phyloP scores from a whole-genome alignment of 805 yeast species.

The Candida insectalens region DNA sequence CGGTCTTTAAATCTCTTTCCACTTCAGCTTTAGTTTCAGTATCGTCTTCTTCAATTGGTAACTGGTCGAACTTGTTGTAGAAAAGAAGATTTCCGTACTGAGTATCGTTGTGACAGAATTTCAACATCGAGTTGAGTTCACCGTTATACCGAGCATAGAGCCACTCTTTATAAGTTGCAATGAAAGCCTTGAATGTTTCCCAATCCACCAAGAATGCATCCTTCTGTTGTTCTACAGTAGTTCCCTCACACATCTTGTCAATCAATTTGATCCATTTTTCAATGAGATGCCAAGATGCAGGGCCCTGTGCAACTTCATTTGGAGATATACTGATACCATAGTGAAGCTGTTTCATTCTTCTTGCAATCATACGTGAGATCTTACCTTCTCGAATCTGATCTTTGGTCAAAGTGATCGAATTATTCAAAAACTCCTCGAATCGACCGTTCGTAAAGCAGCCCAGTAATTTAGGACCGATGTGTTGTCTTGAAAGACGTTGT shows the following conservation, averaged over 20 bases:
- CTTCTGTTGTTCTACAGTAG: slow-evolving; percentile 24
- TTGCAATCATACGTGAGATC: slow-evolving; percentile 75
- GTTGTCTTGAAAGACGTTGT: slow-evolving; percentile 60
- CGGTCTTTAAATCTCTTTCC: slow-evolving; percentile 3
- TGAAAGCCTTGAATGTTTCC: slow-evolving; percentile 36
- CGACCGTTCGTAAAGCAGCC: slow-evolving; percentile 92
- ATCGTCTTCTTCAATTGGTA: slow-evolving; percentile 18
- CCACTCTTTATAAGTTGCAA: slow-evolving; percentile 53
- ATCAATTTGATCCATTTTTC: slow-evolving; percentile 59
- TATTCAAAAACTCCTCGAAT: slow-evolving; percentile 83
- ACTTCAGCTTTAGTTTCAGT: slow-evolving; percentile 10
- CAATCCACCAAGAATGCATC: slow-evolving; percentile 37
- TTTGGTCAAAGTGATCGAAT: slow-evolving; percentile 69
- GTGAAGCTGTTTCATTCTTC: slow-evolving; percentile 95
- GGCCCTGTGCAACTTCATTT: slow-evolving; percentile 48
- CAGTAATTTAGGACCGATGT: slow-evolving; percentile 79
- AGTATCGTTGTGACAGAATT: slow-evolving; percentile 92
- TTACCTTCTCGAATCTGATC: slow-evolving; percentile 67
- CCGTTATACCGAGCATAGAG: slow-evolving; percentile 40
- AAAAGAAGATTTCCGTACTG: slow-evolving; percentile 90
- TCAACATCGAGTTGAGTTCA: slow-evolving; percentile 38
- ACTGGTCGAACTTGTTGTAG: slow-evolving; percentile 22
- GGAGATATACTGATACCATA: slow-evolving; percentile 57
- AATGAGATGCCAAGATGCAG: slow-evolving; percentile 61
- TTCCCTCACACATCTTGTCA: slow-evolving; percentile 21